Conservation (phyloP, 805 yeast genomes). For the Cyberlindnera bimundalis region DNA sequence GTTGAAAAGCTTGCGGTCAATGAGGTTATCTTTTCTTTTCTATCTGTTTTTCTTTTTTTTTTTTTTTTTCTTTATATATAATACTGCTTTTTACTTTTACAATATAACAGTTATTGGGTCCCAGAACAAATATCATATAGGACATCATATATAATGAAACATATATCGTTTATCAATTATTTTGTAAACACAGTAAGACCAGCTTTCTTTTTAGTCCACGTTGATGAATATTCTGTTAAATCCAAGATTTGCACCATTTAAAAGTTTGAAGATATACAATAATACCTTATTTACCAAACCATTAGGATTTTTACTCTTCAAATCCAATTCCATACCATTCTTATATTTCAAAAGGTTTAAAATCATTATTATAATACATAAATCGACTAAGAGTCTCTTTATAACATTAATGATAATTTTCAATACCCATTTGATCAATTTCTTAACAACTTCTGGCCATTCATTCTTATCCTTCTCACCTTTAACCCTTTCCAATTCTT, state of each 20-base stretch:
- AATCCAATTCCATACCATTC: slow-evolving; percentile 20
- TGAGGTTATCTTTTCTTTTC: too few species aligned
- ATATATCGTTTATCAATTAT: too few species aligned
- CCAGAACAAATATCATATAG: too few species aligned
- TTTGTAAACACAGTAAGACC: too few species aligned
- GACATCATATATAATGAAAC: too few species aligned
- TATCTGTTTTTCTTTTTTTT: too few species aligned
- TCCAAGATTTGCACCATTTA: slow-evolving; percentile 19
- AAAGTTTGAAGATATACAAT: slow-evolving; percentile 12
- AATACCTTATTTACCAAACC: slow-evolving; percentile 13
- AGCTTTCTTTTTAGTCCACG: slow-evolving; percentile 15
- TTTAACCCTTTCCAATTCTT: slow-evolving; percentile 21
- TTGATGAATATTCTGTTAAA: slow-evolving; percentile 22
- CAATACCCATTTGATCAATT: slow-evolving; percentile 5
- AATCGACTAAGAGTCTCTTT: slow-evolving; percentile 21
- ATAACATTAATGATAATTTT: slow-evolving; percentile 10
- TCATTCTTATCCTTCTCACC: slow-evolving; percentile 9
- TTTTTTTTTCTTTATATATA: too few species aligned
- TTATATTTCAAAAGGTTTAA: slow-evolving; percentile 22
- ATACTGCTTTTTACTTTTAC: too few species aligned
- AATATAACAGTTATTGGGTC: too few species aligned
- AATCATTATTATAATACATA: slow-evolving; percentile 18
- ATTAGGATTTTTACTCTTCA: slow-evolving; percentile 5
- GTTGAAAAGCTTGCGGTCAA: too few species aligned
- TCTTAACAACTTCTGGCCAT: slow-evolving; percentile 17